These are phyloP conservation scores for Oryza officinalis DNA, from an alignment of 176 grass and related monocot genomes.

Conservation along the genomic window DNA sequence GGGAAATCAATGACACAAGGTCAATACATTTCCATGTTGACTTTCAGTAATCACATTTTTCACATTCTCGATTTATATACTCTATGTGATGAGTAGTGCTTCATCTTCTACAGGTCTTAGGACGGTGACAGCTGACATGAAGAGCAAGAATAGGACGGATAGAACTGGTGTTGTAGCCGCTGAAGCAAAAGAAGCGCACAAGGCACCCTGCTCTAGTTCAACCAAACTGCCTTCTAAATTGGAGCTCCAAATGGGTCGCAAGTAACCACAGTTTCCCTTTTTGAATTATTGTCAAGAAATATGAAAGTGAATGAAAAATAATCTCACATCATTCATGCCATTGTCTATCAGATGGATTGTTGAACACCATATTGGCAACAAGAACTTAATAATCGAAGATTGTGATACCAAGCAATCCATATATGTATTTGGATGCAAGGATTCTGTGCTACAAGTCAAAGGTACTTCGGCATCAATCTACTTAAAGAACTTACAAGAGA, in stretches of 20 bases:
- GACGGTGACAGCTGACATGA: slow-evolving; percentile 71
- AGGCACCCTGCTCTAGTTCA: slow-evolving; percentile 23
- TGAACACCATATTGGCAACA: slow-evolving; percentile 60
- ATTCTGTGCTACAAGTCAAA: slow-evolving; percentile 58
- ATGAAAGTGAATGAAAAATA: neutral
- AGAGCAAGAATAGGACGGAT: slow-evolving; percentile 59
- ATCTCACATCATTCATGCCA: neutral
- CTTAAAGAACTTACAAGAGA: neutral
- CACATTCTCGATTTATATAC: neutral
- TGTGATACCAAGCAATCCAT: slow-evolving; percentile 63
- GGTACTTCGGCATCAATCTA: slow-evolving; percentile 32
- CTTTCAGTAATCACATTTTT: neutral
- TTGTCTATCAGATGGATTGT: slow-evolving; percentile 51
- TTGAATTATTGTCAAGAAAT: neutral
- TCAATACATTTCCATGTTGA: slow-evolving; percentile 9
- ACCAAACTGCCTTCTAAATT: slow-evolving; percentile 46
- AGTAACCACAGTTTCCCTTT: slow-evolving; percentile 33
- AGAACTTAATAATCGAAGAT: slow-evolving; percentile 52
- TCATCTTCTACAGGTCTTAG: slow-evolving; percentile 40
- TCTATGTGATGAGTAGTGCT: neutral
- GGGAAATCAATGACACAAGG: slow-evolving; percentile 51
- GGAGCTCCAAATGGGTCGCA: slow-evolving; percentile 73
- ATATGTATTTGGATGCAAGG: slow-evolving; percentile 65
- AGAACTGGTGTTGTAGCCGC: slow-evolving; percentile 37
- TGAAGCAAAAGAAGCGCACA: slow-evolving; percentile 38